Conservation (phyloP, 805 yeast genomes). For the Cyberlindnera sargentensis region DNA sequence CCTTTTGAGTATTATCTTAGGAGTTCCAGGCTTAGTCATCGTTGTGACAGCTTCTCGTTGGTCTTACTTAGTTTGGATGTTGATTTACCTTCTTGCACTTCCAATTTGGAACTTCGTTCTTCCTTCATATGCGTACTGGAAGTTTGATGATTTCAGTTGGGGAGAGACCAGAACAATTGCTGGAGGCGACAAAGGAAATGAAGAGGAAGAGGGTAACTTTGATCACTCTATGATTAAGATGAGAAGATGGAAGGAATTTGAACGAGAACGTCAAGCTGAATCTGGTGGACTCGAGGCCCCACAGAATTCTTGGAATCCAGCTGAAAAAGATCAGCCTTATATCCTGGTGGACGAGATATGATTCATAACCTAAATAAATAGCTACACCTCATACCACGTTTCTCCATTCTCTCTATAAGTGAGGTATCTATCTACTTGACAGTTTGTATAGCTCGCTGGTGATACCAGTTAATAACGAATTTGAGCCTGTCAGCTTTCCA, state of each 20-base stretch:
- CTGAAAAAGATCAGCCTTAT: conserved; percentile 11
- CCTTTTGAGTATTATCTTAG: conserved; percentile 71
- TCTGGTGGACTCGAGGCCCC: conserved; percentile 16
- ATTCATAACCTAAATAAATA: neutral
- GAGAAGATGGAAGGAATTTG: conserved; percentile 95
- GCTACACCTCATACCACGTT: neutral
- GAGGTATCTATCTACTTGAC: conserved; percentile 8
- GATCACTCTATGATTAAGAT: conserved; percentile 86
- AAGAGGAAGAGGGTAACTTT: conserved; percentile 70
- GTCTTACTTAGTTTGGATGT: conserved; percentile 72
- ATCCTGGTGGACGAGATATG: conserved; percentile 8
- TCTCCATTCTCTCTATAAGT: neutral
- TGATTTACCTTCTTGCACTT: conserved; percentile 67
- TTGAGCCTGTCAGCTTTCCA: conserved; percentile 10
- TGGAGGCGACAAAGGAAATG: conserved; percentile 65
- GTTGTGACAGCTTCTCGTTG: conserved; percentile 72
- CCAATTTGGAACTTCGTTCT: conserved; percentile 93
- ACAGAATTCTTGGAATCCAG: conserved; percentile 23
- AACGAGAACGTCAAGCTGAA: conserved; percentile 41
- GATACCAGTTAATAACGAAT: conserved; percentile 13
- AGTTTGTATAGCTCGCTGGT: conserved; percentile 20
- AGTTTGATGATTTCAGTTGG: conserved; percentile 94
- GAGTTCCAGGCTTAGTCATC: conserved; percentile 77
- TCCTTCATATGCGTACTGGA: conserved; percentile 88
- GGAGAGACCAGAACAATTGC: conserved; percentile 86